Evolutionary conservation across 192 early-diverging fungal genomes (phyloP), one percentile per base, ranked within the genome.

Genomic region (Coemansia sp.): DNA sequence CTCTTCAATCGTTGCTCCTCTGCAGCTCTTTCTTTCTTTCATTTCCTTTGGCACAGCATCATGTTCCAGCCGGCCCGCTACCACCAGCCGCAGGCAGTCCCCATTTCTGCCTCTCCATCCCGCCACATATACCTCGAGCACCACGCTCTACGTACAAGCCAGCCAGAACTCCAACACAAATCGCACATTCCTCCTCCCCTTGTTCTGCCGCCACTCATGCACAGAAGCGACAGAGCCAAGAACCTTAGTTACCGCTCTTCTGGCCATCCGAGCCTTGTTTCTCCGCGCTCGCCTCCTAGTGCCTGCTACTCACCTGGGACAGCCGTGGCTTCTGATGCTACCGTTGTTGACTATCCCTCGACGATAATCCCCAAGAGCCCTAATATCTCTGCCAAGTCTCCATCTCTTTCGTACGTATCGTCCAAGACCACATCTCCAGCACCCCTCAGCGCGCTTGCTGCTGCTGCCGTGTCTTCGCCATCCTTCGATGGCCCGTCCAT

Each of bases 351-450:
- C 28, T 68, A 61, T 39, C 30, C 45, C 3, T 18, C 43, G 40
- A 30, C 52, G 35, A 26, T 23, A 7, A 40, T 5, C n/a, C n/a
- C 9, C 58, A 60, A 60, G 58, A 40, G 31, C 45, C 6, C 34
- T 9, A 34, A 3, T 26, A n/a, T 16, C n/a, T 25, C 20, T 25
- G 20, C 51, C 49, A 70, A 66, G 37, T 77, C 74, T 23, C 74
- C 74, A 7, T 35, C 68, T 8, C 65, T 64, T 16, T 63, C 60
- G 26, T 67, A 46, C 59, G 26, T 61, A 51, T 66, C 74, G 18
- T 63, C 74, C 35, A 67, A 71, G 52, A 63, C 74, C 10, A 52
- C 70, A 18, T 78, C 75, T 18, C 75, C 75, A 0, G 67, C 43
- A 4, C 75, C 75, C 10, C 65, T 60, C 7, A 64, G 28, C 55